Evolutionary conservation across 306 rosid species (phyloP).

Genomic region (Urtica urens): DNA sequence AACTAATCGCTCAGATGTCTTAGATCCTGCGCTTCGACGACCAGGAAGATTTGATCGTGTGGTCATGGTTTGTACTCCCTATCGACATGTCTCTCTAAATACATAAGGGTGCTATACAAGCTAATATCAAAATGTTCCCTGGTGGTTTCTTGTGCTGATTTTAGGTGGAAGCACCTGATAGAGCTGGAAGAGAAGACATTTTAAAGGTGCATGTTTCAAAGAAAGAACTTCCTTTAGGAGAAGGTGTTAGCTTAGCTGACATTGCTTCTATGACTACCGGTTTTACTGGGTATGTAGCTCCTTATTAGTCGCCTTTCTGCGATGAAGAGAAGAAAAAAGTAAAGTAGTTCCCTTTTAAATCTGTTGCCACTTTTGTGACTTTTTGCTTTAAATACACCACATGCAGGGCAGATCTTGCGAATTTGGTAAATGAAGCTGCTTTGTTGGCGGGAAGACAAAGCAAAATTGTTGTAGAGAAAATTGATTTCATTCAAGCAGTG

Average conservation of each 20-base stretch:
- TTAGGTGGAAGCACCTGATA: slow-evolving; percentile 95
- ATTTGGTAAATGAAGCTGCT: slow-evolving; percentile 93
- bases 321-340: too few relatives aligned
- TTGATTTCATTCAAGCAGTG: slow-evolving; percentile 82
- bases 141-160: neutral
- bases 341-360: neutral
- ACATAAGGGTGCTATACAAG: slow-evolving; percentile 10
- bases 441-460: slow-evolving; percentile 82
- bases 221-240: slow-evolving; percentile 87
- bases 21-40: slow-evolving; percentile 96
- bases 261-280: slow-evolving; percentile 98
- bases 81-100: slow-evolving; percentile 10
- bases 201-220: slow-evolving; percentile 71
- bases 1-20: slow-evolving; percentile 81
- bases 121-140: slow-evolving; percentile 7
- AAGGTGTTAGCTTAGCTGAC: slow-evolving; percentile 51
- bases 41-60: slow-evolving; percentile 99
- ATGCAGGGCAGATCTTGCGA: slow-evolving; percentile 95
- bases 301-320: too few relatives aligned
- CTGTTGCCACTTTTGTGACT: neutral
- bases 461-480: slow-evolving; percentile 72
- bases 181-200: slow-evolving; percentile 80
- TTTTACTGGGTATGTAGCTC: slow-evolving; percentile 79
- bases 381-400: neutral
- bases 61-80: slow-evolving; percentile 64